Evolutionary conservation across 352 stramenopile species (phyloP), one percentile per base, ranked within the genome.

Genomic region (Globisporangium polare): DNA sequence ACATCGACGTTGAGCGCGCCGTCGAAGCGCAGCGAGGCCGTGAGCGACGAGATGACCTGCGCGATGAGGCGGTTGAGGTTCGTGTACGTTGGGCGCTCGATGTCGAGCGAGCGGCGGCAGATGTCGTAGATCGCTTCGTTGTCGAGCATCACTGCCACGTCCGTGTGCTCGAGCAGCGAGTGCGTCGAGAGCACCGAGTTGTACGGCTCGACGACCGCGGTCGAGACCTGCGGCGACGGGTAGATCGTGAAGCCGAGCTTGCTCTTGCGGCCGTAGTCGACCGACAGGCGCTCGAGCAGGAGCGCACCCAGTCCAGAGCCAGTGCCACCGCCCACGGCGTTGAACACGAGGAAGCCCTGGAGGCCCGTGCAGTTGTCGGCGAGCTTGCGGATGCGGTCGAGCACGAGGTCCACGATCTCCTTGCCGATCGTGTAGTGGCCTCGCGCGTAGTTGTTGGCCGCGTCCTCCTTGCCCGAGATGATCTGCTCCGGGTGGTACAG

Each of bases 41-140:
- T 99, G 43, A 99, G 80, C n/a, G 94, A 98, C 63, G 93, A 99
- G 65, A 99, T 98, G 15, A 99, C 96, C 77, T 99, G 95, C 17
- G 96, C 96, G 73, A 99, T 97, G 39, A 99, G 79, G 47, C 96
- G 80, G 85, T 99, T 99, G 60, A 99, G 83, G 92, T 99, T 99
- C 47, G 92, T 99, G 93, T 99, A 99, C 50, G 97, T 99, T n/a
- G 97, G 97, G 49, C 94, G 88, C 65, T 98, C 93, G 77, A 99
- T 99, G 60, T 99, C 94, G 45, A 99, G 88, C 75, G 97, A 98
- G 65, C 96, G 90, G 69, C 92, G 88, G 74, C 96, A 99, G 60
- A 99, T 97, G 78, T 99, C 96, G 78, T 99, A 99, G 60, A 99
- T 94, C 65, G 96, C 97, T 77, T 99, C 97, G 72, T 99, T 99